These are phyloP conservation scores for Meredithiella fracta DNA, from an alignment of 2,329 filamentous ascomycete genomes.

Conservation along the genomic window DNA sequence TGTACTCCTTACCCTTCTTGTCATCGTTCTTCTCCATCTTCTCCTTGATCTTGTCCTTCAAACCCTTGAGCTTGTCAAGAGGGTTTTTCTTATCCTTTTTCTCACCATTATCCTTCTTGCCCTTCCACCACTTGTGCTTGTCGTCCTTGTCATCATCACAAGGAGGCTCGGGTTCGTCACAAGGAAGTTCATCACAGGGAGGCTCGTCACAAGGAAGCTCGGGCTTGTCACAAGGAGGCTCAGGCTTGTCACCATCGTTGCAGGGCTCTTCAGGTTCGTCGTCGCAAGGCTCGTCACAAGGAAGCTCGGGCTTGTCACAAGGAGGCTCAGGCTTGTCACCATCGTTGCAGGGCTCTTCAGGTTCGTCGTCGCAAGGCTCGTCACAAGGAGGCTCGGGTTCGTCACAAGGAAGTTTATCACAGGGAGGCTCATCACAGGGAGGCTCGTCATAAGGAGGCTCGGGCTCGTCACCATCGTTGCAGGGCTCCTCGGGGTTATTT, in stretches of 20 bases:
- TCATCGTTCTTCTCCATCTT: constrained; percentile 12
- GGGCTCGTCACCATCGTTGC: background rate
- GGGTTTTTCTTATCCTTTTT: constrained; percentile 8
- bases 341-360: constrained; percentile 3
- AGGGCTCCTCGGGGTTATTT: constrained; percentile 1
- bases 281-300: constrained; percentile 5
- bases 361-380: constrained; percentile 1
- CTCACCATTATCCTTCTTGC: constrained; percentile 10
- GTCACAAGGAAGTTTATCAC: constrained; percentile 1
- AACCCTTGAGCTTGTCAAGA: constrained; percentile 9
- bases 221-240: background rate
- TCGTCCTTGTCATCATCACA: constrained; percentile 13
- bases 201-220: constrained; percentile 8
- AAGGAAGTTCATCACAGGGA: background rate
- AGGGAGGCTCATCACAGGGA: constrained; percentile 3
- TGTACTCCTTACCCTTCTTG: constrained; percentile 10
- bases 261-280: background rate
- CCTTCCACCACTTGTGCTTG: constrained; percentile 15
- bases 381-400: constrained; percentile 1
- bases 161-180: constrained; percentile 2
- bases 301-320: constrained; percentile 5
- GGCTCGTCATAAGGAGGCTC: constrained; percentile 4
- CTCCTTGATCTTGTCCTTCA: constrained; percentile 13
- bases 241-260: constrained; percentile 4
- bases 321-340: background rate